Evolutionary conservation across 371 early-diverging fungal species (phyloP), one percentile per base, ranked within the genome.

Genomic region (Paramicrosporidium saccamoebae): DNA sequence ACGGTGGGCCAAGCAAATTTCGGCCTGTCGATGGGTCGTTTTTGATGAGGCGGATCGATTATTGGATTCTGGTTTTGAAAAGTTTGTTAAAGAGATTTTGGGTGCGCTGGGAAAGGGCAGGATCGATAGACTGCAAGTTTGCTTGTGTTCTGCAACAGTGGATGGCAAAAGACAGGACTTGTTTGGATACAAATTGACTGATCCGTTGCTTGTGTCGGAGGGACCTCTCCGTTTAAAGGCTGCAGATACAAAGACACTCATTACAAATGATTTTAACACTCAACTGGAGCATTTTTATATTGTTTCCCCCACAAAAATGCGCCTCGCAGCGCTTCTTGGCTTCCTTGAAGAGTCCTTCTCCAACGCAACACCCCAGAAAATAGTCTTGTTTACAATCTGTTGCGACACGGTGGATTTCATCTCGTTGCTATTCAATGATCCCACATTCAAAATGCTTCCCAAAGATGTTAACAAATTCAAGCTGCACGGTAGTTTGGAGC

Each of bases 31-130:
- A 15, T 86, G 77, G 66, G 33, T 95, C 21, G 78, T 98, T 4
- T 49, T 98, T 25, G 97, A 96, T 44, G 98, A 98, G 50, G 90
- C 90, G 7, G 98, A 98, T 57, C 64, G 90, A 9, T 56, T 95
- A 39, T 46, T 95, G 30, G 96, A 92, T 34, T 50, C 73, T 2
- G 96, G 92, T 2, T 94, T 95, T 33, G 82, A 79, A 29, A 72
- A 79, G 25, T 78, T 79, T 12, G 47, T 96, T 33, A 60, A 63
- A 28, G 60, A 64, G 28, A 79, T 75, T 27, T 39, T 72, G 44
- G 37, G 44, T 16, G 36, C 66, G 13, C 43, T 73, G 16, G 51
- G 54, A 24, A 50, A 58, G n/a, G 31, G 43, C n/a, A 46, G 37
- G 0, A 26, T 20, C n/a, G n/a, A 43, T 16, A 42, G 42, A 16